Percentiles rank a stretch among this genome's conserved stretches.
These are phyloP conservation scores for Dichotomocladium elegans DNA, from an alignment of 371 early-diverging fungal species.

Conservation along the genomic window DNA sequence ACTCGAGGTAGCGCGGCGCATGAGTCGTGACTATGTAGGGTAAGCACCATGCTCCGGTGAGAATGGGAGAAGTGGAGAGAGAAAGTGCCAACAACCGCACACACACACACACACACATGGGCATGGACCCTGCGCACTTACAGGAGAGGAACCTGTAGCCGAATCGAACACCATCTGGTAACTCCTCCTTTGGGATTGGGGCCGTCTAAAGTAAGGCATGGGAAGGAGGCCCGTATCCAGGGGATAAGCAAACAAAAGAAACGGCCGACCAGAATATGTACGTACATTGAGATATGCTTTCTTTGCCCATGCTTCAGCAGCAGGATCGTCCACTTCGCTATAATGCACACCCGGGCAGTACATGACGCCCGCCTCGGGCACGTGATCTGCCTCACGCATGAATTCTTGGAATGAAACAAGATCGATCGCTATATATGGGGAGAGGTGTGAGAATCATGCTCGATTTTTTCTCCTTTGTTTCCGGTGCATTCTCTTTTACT, in stretches of 20 bases:
- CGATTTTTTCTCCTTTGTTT: no score
- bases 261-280: no score
- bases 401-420: slow-evolving; percentile 27
- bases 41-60: no score
- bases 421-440: slow-evolving; percentile 39
- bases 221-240: no score
- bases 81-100: no score
- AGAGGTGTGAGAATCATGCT: no score
- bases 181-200: slow-evolving; percentile 18
- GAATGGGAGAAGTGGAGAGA: no score
- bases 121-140: slow-evolving; percentile 11
- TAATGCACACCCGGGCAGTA: slow-evolving; percentile 24
- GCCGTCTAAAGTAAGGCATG: no score
- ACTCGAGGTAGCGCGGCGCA: slow-evolving; percentile 58
- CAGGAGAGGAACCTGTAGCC: slow-evolving; percentile 33
- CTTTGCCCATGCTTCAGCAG: slow-evolving; percentile 28
- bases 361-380: slow-evolving; percentile 31
- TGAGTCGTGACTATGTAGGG: slow-evolving; percentile 31
- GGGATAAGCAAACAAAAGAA: no score
- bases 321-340: slow-evolving; percentile 6
- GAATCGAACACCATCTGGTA: slow-evolving; percentile 12
- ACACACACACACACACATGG: no score
- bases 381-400: slow-evolving; percentile 20
- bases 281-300: slow-evolving; percentile 25
- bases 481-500: no score